phyloP scores from a whole-genome alignment of 1,284 basidiomycete species.

The Neolentinus lepideus region DNA sequence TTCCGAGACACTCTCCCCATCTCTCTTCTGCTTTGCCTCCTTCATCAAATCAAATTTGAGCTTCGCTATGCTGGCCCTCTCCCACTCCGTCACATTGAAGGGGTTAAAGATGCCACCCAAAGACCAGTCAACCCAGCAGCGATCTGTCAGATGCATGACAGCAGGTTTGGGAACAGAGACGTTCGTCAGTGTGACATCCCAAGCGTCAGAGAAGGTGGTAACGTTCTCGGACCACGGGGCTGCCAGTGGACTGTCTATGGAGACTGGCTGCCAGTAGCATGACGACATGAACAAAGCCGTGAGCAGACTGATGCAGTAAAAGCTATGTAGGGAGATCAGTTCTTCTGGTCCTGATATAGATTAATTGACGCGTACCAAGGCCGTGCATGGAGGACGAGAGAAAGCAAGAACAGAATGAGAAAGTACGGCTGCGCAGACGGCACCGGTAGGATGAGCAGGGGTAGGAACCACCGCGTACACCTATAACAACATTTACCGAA shows the following conservation, averaged over 20 bases:
- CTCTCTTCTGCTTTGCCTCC: constrained; percentile 30
- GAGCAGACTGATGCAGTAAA: constrained; percentile 77
- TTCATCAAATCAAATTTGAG: constrained; percentile 29
- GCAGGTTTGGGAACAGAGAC: constrained; percentile 21
- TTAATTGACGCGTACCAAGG: constrained; percentile 53
- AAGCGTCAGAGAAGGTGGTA: constrained; percentile 60
- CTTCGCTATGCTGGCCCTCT: constrained; percentile 47
- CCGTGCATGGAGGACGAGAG: constrained; percentile 67
- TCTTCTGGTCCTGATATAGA: background rate
- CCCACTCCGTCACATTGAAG: constrained; percentile 69
- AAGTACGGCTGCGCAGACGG: constrained; percentile 74
- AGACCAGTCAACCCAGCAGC: constrained; percentile 68
- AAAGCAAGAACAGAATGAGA: constrained; percentile 63
- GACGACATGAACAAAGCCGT: constrained; percentile 74
- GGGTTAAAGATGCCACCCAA: constrained; percentile 59
- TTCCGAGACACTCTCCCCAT: background rate
- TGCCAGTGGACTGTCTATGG: constrained; percentile 51
- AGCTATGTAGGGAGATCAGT: constrained; percentile 31
- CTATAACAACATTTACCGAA: constrained; percentile 23
- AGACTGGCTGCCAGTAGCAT: constrained; percentile 79
- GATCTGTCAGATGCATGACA: constrained; percentile 56
- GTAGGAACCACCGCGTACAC: constrained; percentile 81
- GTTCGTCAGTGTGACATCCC: constrained; percentile 32
- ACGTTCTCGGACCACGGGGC: constrained; percentile 59
- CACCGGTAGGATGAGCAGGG: constrained; percentile 66